Conservation (phyloP, 2,329 filamentous ascomycete genomes). For the Cladophialophora psammophila region DNA sequence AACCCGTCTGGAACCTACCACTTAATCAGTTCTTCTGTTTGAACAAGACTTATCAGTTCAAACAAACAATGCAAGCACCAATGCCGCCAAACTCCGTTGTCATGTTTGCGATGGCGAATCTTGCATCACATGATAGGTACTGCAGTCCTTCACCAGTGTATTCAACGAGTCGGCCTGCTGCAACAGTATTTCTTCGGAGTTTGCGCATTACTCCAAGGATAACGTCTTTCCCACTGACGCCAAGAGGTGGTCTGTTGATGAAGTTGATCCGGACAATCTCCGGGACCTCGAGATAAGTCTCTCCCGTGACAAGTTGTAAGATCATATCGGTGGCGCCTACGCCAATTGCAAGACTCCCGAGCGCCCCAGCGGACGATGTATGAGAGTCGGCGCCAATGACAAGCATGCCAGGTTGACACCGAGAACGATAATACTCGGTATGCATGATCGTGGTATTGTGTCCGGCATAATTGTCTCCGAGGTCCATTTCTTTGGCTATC, state of each 20-base stretch:
- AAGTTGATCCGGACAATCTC: conserved; percentile 53
- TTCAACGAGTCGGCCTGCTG: conserved; percentile 55
- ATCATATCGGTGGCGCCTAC: conserved; percentile 56
- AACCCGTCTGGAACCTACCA: conserved; percentile 45
- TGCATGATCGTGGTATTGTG: conserved; percentile 52
- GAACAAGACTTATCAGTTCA: no score
- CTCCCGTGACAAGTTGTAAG: conserved; percentile 55
- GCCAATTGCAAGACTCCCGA: conserved; percentile 54
- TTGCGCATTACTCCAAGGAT: conserved; percentile 55
- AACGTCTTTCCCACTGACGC: conserved; percentile 57
- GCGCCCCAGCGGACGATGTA: conserved; percentile 54
- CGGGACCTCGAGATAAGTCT: conserved; percentile 58
- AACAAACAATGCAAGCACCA: conserved; percentile 16
- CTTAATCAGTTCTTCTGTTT: conserved; percentile 8
- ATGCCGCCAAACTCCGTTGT: conserved; percentile 43
- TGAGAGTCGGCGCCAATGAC: conserved; percentile 57
- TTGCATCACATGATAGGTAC: conserved; percentile 52
- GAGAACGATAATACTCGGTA: conserved; percentile 55
- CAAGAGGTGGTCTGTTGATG: conserved; percentile 46
- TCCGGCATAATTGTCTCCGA: conserved; percentile 21
- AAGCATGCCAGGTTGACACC: conserved; percentile 55
- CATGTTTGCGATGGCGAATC: conserved; percentile 60
- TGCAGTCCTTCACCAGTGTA: conserved; percentile 53
- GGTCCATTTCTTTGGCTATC: conserved; percentile 50
- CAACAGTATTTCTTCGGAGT: conserved; percentile 57